Percentiles rank a stretch among this genome's conserved stretches.
Conservation (phyloP, 345 rosid genomes). For the Linum trigynum region DNA sequence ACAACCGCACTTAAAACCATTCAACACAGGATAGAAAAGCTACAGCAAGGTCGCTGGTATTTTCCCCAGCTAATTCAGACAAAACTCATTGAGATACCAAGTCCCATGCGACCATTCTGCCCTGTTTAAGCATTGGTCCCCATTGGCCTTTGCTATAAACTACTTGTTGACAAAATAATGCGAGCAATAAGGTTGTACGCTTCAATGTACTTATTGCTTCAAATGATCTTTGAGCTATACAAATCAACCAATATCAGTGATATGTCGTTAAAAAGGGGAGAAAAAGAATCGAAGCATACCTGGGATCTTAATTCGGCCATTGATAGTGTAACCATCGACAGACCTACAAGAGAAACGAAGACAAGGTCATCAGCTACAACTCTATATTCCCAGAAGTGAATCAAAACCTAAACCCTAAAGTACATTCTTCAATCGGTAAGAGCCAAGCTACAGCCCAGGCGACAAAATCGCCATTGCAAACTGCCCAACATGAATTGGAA, state of each 20-base stretch:
- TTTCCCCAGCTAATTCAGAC: too few species aligned
- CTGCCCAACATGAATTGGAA: background rate
- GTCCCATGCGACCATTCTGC: too few species aligned
- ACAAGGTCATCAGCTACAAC: background rate
- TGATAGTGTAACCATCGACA: constrained; percentile 57
- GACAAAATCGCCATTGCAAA: background rate
- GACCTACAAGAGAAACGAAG: constrained; percentile 31
- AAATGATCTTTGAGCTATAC: background rate
- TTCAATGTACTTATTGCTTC: too few species aligned
- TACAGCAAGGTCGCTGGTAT: too few species aligned
- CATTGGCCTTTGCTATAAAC: too few species aligned
- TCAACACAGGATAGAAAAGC: too few species aligned
- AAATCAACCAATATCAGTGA: background rate
- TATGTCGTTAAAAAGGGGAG: background rate
- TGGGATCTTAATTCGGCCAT: constrained; percentile 68
- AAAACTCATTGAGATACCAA: too few species aligned
- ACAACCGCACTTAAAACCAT: too few species aligned
- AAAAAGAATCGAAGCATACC: constrained; percentile 22
- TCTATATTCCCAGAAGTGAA: too few species aligned
- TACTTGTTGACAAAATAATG: too few species aligned
- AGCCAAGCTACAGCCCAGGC: background rate
- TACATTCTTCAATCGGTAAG: background rate
- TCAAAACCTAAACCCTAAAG: constrained; percentile 6
- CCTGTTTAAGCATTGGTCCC: too few species aligned
- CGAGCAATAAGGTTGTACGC: too few species aligned